Base-by-base conservation (phyloP, 371 early-diverging fungal genomes). In the Nematocida sp. region DNA sequence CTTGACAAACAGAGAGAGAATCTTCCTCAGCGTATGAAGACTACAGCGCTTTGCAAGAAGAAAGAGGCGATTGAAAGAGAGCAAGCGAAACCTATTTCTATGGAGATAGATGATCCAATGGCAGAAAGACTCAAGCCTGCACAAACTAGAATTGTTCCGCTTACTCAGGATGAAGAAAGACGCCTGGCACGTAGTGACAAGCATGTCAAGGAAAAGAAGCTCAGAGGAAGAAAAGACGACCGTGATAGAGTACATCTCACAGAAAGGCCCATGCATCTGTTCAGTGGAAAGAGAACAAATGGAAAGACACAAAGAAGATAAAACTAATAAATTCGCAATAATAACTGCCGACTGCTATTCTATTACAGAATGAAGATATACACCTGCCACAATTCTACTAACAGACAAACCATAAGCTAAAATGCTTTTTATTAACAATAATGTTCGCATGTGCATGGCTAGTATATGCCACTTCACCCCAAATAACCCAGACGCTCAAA, bases 241-340 rank as follows among this genome's bases (percentile, higher is more conserved):
- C 18, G 69, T 9, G 80, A 78, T 42, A 57, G 80, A 69, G 44
- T 78, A 27, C 80, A 78, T 25, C 72, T 78, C 25, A 70, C 80
- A 23, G 80, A 78, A 15, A 27, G 70, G 45, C 80, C 80, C 7
- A 78, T 55, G 71, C 80, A 78, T 54, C 62, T 78, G 25, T 78
- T 78, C 70, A 78, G 80, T 60, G 80, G 80, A 70, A 78, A 78
- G 47, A 67, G 71, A 47, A 62, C 13, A n/a, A 47, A 56, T 13
- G 69, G 69, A 18, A 78, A 78, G 40, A 15, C 58, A 42, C 80
- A 78, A 40, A 74, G 74, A 74, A 74, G 74, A 74, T 52, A 67
- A 67, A 33, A 33, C 40, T 62, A 62, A 44, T 42, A 62, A 33
- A 42, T 27, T 39, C 45, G 13, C 18, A 11, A 33, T 62, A 50